These are phyloP conservation scores for Trichoderma lentiforme DNA, from an alignment of 2,329 filamentous ascomycete species.

Conservation along the genomic window DNA sequence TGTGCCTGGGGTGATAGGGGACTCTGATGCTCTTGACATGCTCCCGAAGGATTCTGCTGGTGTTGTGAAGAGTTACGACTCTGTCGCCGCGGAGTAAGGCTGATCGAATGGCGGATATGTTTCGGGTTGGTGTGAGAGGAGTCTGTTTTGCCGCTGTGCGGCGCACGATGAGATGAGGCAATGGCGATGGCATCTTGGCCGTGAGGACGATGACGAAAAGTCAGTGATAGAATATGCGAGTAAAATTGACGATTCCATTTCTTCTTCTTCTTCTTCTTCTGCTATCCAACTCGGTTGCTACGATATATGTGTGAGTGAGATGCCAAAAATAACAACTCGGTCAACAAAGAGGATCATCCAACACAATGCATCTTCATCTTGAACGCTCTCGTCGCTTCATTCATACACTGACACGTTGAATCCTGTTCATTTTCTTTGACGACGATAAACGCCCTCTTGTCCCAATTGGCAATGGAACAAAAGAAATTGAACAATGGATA, in stretches of 20 bases:
- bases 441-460: neutral
- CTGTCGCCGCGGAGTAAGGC: slow-evolving; percentile 20
- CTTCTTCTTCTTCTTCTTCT: neutral
- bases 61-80: slow-evolving; percentile 15
- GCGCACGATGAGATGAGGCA: slow-evolving; percentile 7
- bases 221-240: neutral
- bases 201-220: neutral
- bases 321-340: neutral
- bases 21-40: neutral
- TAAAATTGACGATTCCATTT: neutral
- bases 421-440: neutral
- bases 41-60: neutral
- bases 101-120: slow-evolving; percentile 3
- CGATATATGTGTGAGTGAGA: slow-evolving; percentile 6
- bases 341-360: neutral
- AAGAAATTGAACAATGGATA: neutral
- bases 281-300: neutral
- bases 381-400: neutral
- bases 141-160: neutral
- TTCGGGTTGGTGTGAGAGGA: neutral
- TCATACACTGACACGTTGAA: neutral
- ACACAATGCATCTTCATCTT: neutral
- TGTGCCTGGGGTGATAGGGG: neutral
- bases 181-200: neutral
- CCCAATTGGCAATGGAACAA: neutral